A percentile compares a stretch with the other conserved stretches of the same genome.
Conservation (phyloP, 2,329 filamentous ascomycete species). For the Lomentospora prolificans region DNA sequence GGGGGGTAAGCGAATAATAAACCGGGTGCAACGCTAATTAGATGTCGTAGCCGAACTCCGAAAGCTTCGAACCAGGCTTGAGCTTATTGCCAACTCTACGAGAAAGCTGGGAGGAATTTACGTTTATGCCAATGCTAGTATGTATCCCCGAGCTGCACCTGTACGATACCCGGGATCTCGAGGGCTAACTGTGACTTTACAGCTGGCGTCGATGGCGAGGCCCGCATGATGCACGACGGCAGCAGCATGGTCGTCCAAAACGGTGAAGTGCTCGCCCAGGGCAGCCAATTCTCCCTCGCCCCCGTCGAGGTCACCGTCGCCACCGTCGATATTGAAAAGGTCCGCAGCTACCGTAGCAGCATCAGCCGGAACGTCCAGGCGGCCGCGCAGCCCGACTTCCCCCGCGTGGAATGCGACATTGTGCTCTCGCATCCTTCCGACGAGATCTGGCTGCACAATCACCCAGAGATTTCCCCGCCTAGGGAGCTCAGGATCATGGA, state of each 20-base stretch:
- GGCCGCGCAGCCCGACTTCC: conserved; percentile 26
- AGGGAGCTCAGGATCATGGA: conserved; percentile 16
- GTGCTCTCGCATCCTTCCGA: conserved; percentile 16
- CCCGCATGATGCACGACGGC: conserved; percentile 29
- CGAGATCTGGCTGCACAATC: conserved; percentile 20
- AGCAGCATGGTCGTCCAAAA: conserved; percentile 28
- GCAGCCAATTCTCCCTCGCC: conserved; percentile 52
- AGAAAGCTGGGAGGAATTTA: conserved; percentile 51
- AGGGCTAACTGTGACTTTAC: too few species aligned
- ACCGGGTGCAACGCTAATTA: too few species aligned
- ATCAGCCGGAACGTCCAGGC: conserved; percentile 50
- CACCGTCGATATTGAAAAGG: conserved; percentile 62
- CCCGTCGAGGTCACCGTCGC: conserved; percentile 56
- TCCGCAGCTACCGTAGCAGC: conserved; percentile 49
- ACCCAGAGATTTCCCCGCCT: conserved; percentile 15
- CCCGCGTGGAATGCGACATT: conserved; percentile 19
- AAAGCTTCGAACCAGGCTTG: conserved; percentile 54
- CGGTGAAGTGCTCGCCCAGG: conserved; percentile 53
- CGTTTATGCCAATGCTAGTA: conserved; percentile 26
- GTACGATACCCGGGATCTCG: too few species aligned
- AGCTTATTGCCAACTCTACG: conserved; percentile 58
- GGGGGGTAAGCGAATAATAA: not conserved
- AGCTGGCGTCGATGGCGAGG: conserved; percentile 16
- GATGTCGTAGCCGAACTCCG: conserved; percentile 42
- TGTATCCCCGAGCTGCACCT: too few species aligned